phyloP scores from a whole-genome alignment of 2,329 filamentous ascomycete species.

The Fusarium clavum region DNA sequence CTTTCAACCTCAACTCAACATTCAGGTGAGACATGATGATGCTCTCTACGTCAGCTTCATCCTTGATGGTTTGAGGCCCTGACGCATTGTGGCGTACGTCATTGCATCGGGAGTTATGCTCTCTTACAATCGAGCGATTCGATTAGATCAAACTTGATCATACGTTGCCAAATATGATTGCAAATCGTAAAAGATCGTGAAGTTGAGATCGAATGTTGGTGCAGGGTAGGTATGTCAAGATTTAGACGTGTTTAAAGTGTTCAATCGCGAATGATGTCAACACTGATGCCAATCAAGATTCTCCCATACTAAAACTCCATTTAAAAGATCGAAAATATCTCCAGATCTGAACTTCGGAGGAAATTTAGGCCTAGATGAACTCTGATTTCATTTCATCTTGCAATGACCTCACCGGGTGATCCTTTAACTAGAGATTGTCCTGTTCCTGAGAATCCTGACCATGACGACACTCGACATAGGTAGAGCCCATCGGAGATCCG shows the following conservation, averaged over 20 bases:
- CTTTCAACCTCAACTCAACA: not conserved
- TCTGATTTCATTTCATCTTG: conserved; percentile 1
- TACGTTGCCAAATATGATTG: too few species aligned
- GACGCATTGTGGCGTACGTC: conserved; percentile 12
- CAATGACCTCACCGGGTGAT: conserved; percentile 13
- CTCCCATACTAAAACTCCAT: not conserved
- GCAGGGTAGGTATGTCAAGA: conserved; percentile 11
- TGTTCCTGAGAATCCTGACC: too few species aligned
- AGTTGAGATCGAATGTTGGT: not conserved
- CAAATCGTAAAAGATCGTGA: not conserved
- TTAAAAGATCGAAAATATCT: not conserved
- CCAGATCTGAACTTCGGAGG: not conserved
- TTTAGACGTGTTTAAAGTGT: not conserved
- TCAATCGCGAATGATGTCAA: not conserved
- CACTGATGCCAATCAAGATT: not conserved
- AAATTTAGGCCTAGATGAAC: not conserved
- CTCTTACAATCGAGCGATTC: not conserved
- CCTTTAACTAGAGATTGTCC: too few species aligned
- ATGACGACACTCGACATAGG: too few species aligned
- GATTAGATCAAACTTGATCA: conserved; percentile 6
- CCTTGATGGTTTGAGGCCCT: not conserved
- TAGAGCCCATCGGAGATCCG: too few species aligned
- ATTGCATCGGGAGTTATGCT: not conserved
- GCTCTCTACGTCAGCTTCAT: conserved; percentile 18
- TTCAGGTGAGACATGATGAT: conserved; percentile 13